A percentile compares a stretch with the other conserved stretches of the same genome.
phyloP scores from a whole-genome alignment of 495 filamentous ascomycete genomes.

The Bacidia rubella region DNA sequence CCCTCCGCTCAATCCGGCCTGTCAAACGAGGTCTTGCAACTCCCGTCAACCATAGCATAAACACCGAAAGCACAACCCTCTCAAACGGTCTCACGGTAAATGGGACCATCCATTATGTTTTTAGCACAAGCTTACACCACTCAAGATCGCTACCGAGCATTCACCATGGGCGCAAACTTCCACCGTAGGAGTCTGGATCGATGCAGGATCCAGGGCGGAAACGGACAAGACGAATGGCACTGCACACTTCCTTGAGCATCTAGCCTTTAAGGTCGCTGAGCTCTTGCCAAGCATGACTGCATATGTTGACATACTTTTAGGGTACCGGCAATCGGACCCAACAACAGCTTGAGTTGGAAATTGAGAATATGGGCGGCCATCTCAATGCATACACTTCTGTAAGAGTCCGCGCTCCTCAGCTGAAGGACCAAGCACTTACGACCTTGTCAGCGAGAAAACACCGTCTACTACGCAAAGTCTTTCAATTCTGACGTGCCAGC shows the following conservation, averaged over 20 bases:
- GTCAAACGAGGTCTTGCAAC: constrained; percentile 76
- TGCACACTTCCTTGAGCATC: constrained; percentile 97
- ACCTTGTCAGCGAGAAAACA: constrained; percentile 73
- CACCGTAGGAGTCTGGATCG: constrained; percentile 98
- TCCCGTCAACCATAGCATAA: constrained; percentile 47
- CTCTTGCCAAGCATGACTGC: no score
- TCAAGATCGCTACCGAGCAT: constrained; percentile 90
- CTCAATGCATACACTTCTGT: constrained; percentile 99
- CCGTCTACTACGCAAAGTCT: constrained; percentile 98
- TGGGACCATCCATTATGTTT: neutral
- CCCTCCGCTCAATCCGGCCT: constrained; percentile 56
- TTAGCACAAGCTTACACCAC: constrained; percentile 20
- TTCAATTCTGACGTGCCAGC: constrained; percentile 95
- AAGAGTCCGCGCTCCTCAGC: constrained; percentile 28
- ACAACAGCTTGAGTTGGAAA: constrained; percentile 95
- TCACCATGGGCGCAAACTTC: constrained; percentile 97
- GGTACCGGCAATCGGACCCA: constrained; percentile 87
- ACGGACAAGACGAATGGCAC: constrained; percentile 98
- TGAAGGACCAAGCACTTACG: constrained; percentile 2
- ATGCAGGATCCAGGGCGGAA: constrained; percentile 94
- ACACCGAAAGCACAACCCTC: constrained; percentile 83
- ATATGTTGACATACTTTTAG: no score
- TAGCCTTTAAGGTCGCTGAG: constrained; percentile 85
- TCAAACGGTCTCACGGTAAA: constrained; percentile 90
- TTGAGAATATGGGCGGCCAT: constrained; percentile 99